phyloP scores from a whole-genome alignment of 2,329 filamentous ascomycete species.

The Taxawa tesnikishii region DNA sequence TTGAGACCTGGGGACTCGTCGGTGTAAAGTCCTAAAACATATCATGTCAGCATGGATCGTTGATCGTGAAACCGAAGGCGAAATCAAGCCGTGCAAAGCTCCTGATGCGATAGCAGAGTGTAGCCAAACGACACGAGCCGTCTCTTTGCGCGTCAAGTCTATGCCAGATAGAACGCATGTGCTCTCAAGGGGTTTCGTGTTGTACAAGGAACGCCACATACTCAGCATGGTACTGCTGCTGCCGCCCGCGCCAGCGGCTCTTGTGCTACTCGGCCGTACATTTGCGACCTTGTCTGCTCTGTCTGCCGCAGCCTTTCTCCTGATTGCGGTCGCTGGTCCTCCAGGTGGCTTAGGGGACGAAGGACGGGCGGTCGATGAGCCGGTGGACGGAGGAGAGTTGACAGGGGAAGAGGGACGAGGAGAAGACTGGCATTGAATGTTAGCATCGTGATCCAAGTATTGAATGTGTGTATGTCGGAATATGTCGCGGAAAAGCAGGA shows the following conservation, averaged over 20 bases:
- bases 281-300: slow-evolving; percentile 96
- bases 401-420: slow-evolving; percentile 22
- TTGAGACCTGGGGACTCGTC: slow-evolving; percentile 96
- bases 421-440: too few species aligned
- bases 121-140: too few species aligned
- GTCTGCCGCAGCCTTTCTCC: slow-evolving; percentile 88
- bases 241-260: slow-evolving; percentile 85
- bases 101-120: too few species aligned
- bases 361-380: slow-evolving; percentile 61
- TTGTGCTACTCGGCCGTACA: slow-evolving; percentile 80
- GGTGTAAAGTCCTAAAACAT: slow-evolving; percentile 71
- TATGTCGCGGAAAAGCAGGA: too few species aligned
- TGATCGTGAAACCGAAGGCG: too few species aligned
- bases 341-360: slow-evolving; percentile 83
- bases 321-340: slow-evolving; percentile 88
- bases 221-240: slow-evolving; percentile 98
- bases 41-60: too few species aligned
- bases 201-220: slow-evolving; percentile 36
- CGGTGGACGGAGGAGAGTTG: slow-evolving; percentile 43
- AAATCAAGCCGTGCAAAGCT: too few species aligned
- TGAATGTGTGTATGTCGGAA: too few species aligned
- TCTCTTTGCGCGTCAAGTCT: too few species aligned
- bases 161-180: too few species aligned
- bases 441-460: too few species aligned
- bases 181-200: too few species aligned